These are phyloP conservation scores for Pleomassaria siparia DNA, from an alignment of 2,329 filamentous ascomycete species.

Conservation along the genomic window DNA sequence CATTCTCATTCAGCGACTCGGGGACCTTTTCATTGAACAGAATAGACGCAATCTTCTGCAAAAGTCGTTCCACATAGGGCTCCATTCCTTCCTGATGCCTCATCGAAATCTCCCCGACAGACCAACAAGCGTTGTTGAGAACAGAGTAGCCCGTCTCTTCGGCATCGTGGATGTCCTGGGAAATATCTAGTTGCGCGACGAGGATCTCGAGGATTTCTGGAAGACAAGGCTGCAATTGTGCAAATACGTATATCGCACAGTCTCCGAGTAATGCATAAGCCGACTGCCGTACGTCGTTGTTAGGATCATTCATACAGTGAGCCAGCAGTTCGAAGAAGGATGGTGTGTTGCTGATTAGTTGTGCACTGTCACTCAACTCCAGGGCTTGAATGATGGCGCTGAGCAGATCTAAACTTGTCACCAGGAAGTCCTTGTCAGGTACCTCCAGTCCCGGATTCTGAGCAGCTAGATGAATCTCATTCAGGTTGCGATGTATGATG, in stretches of 20 bases:
- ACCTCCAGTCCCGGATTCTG: conserved; percentile 70
- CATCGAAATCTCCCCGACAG: conserved; percentile 86
- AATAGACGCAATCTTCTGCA: conserved; percentile 77
- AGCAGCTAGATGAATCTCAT: conserved; percentile 72
- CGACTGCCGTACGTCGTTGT: conserved; percentile 93
- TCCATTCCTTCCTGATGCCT: conserved; percentile 71
- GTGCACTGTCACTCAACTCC: conserved; percentile 69
- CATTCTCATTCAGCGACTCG: conserved; percentile 86
- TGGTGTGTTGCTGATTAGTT: conserved; percentile 73
- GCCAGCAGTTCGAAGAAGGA: conserved; percentile 87
- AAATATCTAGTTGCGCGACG: conserved; percentile 82
- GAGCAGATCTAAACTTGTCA: conserved; percentile 90
- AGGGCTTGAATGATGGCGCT: conserved; percentile 93
- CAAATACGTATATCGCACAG: conserved; percentile 89
- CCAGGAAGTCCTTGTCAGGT: conserved; percentile 95
- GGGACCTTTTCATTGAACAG: conserved; percentile 84
- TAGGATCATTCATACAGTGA: conserved; percentile 88
- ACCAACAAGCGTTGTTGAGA: conserved; percentile 98
- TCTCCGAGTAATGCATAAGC: conserved; percentile 94
- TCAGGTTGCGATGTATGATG: conserved; percentile 88
- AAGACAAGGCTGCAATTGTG: conserved; percentile 74
- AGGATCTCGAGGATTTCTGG: conserved; percentile 75
- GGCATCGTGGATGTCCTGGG: conserved; percentile 69
- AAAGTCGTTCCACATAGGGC: conserved; percentile 74
- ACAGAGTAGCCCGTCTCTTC: conserved; percentile 86